Conservation (phyloP, 2,329 filamentous ascomycete genomes). For the Fonsecaea multimorphosa region DNA sequence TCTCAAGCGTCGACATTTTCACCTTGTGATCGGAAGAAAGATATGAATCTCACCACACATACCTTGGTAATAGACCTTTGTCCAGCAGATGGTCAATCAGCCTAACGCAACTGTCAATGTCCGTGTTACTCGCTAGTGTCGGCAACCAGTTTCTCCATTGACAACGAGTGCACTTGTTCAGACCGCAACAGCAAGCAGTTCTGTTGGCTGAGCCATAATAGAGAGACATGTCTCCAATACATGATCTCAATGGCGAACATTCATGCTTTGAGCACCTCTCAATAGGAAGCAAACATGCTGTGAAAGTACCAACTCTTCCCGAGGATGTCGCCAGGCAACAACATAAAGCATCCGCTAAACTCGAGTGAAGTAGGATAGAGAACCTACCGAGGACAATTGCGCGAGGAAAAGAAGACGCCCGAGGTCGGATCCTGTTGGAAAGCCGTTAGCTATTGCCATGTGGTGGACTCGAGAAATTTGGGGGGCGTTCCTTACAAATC, state of each 20-base stretch:
- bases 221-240: background rate
- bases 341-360: background rate
- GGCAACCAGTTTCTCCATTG: background rate
- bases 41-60: conserved; percentile 8
- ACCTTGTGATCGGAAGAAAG: conserved; percentile 4
- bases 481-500: background rate
- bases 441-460: background rate
- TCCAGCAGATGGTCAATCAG: background rate
- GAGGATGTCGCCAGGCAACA: background rate
- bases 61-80: conserved; percentile 22
- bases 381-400: background rate
- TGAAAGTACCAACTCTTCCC: background rate
- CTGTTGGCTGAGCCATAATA: background rate
- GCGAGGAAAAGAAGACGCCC: background rate
- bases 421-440: background rate
- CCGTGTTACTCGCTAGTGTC: background rate
- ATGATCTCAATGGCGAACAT: background rate
- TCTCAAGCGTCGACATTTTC: conserved; percentile 19
- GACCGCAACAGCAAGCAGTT: background rate
- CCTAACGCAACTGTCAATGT: background rate
- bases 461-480: background rate
- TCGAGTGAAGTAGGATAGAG: background rate
- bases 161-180: background rate
- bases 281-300: background rate
- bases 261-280: background rate